Base-by-base conservation (phyloP, 2,329 filamentous ascomycete genomes). In the Lasiodiplodia sp. region DNA sequence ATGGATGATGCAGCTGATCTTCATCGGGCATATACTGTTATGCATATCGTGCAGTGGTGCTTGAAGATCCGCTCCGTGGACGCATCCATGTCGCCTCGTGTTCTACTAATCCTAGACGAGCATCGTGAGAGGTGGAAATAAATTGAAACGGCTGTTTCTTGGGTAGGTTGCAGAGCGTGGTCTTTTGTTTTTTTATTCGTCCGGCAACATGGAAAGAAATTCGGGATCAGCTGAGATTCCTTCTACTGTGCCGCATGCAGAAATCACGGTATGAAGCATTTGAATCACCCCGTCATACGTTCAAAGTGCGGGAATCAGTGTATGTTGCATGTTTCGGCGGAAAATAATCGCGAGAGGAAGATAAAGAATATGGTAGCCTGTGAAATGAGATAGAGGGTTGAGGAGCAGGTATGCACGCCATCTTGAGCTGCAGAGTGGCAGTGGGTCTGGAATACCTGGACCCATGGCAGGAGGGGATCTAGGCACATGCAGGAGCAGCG, bases 401-500 rank as follows among this genome's bases (percentile, higher is more conserved):
- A 47, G 10, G 21, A 47, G 21, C 7, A 21, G 44, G 44, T 18
- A 47, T 21, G 44, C 44, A 47, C 8, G 31, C 31, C 31, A 47
- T 47, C 21, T 18, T n/a, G 10, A 18, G 44, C 18, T 21, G 44
- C 18, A 47, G 44, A 21, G 44, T 34, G 31, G 31, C 6, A 10
- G 31, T 34, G 31, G 31, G 31, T 34, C 31, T 34, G 31, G 31
- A 34, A 7, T 34, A 34, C 31, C 31, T 10, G 2, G 31, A 21
- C 12, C 38, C 21, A 25, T 58, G 21, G 11, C 34, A 58, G 55
- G 34, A 57, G 40, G 31, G 34, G 18, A 16, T 37, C 53, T 56
- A 56, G 53, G 23, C 53, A 12, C n/a, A 18, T 40, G 34, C n/a
- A 58, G 25, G 34, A 38, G 21, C 55, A 58, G 55, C 55, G 55